phyloP scores from a whole-genome alignment of 2,329 filamentous ascomycete species.

The Bimuria novae-zelandiae region DNA sequence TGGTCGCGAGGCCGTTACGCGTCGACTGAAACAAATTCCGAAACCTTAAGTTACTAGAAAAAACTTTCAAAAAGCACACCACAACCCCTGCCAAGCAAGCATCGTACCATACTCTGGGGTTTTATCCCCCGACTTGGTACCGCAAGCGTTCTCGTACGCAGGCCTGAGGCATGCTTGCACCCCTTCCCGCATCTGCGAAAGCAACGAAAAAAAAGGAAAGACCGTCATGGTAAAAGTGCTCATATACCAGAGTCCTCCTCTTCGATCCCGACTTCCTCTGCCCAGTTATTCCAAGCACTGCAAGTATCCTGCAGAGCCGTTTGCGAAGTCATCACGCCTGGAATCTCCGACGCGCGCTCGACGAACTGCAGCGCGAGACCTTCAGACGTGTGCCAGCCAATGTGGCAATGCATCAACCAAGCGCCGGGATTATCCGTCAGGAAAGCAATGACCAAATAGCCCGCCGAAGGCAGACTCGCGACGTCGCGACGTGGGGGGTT shows the following conservation, averaged over 20 bases:
- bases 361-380: conserved; percentile 56
- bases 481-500: conserved; percentile 42
- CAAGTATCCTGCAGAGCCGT: conserved; percentile 17
- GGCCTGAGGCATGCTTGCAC: no score
- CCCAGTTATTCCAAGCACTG: conserved; percentile 20
- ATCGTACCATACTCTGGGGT: no score
- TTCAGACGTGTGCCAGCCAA: conserved; percentile 22
- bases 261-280: conserved; percentile 8
- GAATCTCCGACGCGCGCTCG: conserved; percentile 35
- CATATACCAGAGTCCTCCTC: conserved; percentile 29
- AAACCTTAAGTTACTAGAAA: no score
- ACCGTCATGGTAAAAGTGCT: neutral
- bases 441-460: conserved; percentile 40
- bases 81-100: no score
- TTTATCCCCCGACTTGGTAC: no score
- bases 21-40: no score
- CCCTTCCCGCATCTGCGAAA: no score
- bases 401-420: conserved; percentile 27
- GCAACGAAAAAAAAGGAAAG: no score
- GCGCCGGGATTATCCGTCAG: conserved; percentile 38
- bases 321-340: conserved; percentile 8
- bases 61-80: no score
- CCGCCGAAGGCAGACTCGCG: conserved; percentile 14
- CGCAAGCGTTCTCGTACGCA: no score
- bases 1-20: no score